Evolutionary conservation across 2,329 filamentous ascomycete species (phyloP).

Genomic region (Eutypella sp.): DNA sequence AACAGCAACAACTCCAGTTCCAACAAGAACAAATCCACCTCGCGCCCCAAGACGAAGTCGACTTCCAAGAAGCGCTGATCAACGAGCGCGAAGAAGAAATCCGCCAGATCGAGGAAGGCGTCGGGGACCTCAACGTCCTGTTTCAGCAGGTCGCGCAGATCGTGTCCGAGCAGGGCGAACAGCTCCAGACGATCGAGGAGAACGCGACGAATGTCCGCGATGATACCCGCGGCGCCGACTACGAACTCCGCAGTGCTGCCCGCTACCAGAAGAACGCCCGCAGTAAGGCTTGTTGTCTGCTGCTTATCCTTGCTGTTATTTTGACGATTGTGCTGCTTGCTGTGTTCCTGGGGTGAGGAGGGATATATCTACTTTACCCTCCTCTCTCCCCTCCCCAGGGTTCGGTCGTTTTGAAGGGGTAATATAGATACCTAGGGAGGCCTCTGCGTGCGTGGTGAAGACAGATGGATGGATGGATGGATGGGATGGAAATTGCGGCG

Average conservation of each 20-base stretch:
- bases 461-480: too few species aligned
- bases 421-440: too few species aligned
- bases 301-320: constrained; percentile 85
- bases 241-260: constrained; percentile 78
- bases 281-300: constrained; percentile 87
- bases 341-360: constrained; percentile 69
- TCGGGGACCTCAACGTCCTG: constrained; percentile 91
- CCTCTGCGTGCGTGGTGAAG: too few species aligned
- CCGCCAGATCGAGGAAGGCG: constrained; percentile 92
- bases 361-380: neutral
- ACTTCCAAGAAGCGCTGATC: constrained; percentile 94
- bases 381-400: neutral
- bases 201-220: constrained; percentile 81
- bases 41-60: constrained; percentile 88
- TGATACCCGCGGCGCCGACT: constrained; percentile 79
- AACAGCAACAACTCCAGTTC: constrained; percentile 55
- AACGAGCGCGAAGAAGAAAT: constrained; percentile 96
- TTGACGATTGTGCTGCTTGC: constrained; percentile 86
- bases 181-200: constrained; percentile 79
- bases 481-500: too few species aligned
- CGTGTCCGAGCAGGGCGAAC: constrained; percentile 86
- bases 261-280: constrained; percentile 93
- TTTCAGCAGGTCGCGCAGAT: constrained; percentile 98
- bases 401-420: too few species aligned
- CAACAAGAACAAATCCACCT: constrained; percentile 74